These are phyloP conservation scores for Dictyostelium purpureum DNA, from an alignment of 78 protist species.

Conservation along the genomic window DNA sequence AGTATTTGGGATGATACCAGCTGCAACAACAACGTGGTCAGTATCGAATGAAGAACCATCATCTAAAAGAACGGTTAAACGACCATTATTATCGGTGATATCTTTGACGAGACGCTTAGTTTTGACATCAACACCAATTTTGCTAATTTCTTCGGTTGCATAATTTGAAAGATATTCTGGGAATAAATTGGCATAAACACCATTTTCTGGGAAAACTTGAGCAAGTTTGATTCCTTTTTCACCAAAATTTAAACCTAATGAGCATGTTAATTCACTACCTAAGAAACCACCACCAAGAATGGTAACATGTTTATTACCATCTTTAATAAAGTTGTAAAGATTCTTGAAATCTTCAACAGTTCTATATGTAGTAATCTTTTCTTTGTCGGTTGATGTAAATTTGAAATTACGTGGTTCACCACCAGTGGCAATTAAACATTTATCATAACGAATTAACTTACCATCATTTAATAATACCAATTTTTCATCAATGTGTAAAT, in stretches of 20 bases:
- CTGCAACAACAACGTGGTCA: constrained; percentile 79
- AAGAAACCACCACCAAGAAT: constrained; percentile 93
- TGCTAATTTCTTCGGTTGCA: constrained; percentile 59
- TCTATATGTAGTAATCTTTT: constrained; percentile 68
- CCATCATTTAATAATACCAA: constrained; percentile 81
- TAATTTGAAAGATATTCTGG: constrained; percentile 78
- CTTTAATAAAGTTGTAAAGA: constrained; percentile 23
- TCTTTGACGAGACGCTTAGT: neutral
- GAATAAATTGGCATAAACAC: constrained; percentile 36
- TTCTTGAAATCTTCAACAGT: constrained; percentile 82
- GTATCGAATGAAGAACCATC: constrained; percentile 37
- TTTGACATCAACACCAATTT: constrained; percentile 33
- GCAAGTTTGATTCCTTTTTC: constrained; percentile 22
- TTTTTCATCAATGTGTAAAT: constrained; percentile 64
- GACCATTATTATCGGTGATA: neutral
- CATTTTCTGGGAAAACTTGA: constrained; percentile 87
- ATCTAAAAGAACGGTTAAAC: constrained; percentile 42
- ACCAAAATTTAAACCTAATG: neutral
- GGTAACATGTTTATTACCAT: constrained; percentile 39
- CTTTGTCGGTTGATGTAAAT: neutral
- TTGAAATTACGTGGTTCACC: constrained; percentile 83
- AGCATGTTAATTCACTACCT: constrained; percentile 89
- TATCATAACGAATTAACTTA: constrained; percentile 62
- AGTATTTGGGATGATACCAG: constrained; percentile 82
- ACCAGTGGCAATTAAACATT: constrained; percentile 92